Evolutionary conservation across 2,329 filamentous ascomycete species (phyloP), one percentile per base, ranked within the genome.

Genomic region (Hypoxylon sp.): DNA sequence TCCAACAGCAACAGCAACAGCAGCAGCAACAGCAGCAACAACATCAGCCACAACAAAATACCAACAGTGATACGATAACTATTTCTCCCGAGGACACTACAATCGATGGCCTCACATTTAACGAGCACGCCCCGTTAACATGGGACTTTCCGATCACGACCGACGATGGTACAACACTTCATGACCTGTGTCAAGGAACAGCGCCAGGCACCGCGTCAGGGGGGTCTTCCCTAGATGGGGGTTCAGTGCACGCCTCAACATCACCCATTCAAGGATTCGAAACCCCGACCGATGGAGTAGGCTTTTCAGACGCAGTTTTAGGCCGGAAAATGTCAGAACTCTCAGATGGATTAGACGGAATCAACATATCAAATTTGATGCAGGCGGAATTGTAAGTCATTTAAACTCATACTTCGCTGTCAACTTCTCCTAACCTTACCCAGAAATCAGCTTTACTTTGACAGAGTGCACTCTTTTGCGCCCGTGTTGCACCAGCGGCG

Each of bases 361-460:
- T 66, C 29, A 72, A 70, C 19, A 70, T 70, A 5, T 72, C 70
- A 37, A 72, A 66, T 50, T 35, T 72, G 37, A 72, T 72, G 70
- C 70, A 72, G 35, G 70, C 70, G 58, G 70, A 72, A 29, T 50
- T 72, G 70, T 72, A 66, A 57, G 70, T 66, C 24, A 17, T 29
- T 19, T 29, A 3, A 48, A 29, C 14, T 9, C 44, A 24, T 39
- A 24, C n/a, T 14, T 42, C 1, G 11, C 10, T 50, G 5, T n/a
- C 9, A 6, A 5, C 17, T 5, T 22, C 3, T 5, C 14, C 52
- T 65, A 55, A 70, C 54, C 19, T 9, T 22, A n/a, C n/a, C 3
- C 29, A 72, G 70, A 61, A 67, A 72, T 33, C 70, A 72, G 50
- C 67, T 72, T 3, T 72, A 72, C 44, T 72, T 72, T 50, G 70